Evolutionary conservation across 495 filamentous ascomycete species (phyloP).

Genomic region (Podospora sp.): DNA sequence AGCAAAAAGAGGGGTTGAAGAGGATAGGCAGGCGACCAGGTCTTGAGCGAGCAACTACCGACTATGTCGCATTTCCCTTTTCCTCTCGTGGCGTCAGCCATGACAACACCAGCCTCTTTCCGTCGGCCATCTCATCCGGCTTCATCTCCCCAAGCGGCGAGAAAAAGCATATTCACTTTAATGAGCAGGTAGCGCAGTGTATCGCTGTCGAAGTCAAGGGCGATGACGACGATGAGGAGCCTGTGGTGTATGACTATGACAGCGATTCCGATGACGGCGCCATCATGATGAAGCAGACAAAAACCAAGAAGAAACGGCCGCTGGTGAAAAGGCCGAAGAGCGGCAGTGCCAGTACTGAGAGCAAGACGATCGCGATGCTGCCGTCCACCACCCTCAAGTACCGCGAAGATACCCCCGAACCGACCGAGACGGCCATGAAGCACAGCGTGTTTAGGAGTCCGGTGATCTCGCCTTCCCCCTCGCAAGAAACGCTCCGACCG

Average conservation of each 20-base stretch:
- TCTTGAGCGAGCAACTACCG: slow-evolving; percentile 63
- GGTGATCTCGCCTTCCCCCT: slow-evolving; percentile 62
- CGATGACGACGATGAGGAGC: slow-evolving; percentile 67
- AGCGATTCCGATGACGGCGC: slow-evolving; percentile 72
- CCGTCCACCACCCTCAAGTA: slow-evolving; percentile 93
- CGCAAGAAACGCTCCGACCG: slow-evolving; percentile 75
- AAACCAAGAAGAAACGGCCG: slow-evolving; percentile 43
- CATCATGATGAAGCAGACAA: slow-evolving; percentile 80
- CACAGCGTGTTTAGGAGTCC: slow-evolving; percentile 59
- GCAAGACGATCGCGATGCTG: slow-evolving; percentile 90
- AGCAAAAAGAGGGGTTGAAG: slow-evolving; percentile 64
- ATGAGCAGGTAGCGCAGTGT: slow-evolving; percentile 92
- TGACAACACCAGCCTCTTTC: slow-evolving; percentile 58
- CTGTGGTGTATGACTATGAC: slow-evolving; percentile 56
- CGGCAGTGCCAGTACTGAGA: slow-evolving; percentile 61
- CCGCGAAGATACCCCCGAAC: slow-evolving; percentile 75
- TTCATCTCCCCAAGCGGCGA: slow-evolving; percentile 67
- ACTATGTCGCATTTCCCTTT: slow-evolving; percentile 62
- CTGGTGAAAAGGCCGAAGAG: slow-evolving; percentile 51
- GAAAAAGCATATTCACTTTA: slow-evolving; percentile 90
- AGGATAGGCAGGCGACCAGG: slow-evolving; percentile 45
- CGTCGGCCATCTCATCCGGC: slow-evolving; percentile 64
- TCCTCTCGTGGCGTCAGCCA: slow-evolving; percentile 59
- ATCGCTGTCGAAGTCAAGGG: slow-evolving; percentile 88
- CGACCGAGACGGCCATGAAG: slow-evolving; percentile 59